Evolutionary conservation across 176 grass and related monocot species (phyloP).

Genomic region (Carex parvula): DNA sequence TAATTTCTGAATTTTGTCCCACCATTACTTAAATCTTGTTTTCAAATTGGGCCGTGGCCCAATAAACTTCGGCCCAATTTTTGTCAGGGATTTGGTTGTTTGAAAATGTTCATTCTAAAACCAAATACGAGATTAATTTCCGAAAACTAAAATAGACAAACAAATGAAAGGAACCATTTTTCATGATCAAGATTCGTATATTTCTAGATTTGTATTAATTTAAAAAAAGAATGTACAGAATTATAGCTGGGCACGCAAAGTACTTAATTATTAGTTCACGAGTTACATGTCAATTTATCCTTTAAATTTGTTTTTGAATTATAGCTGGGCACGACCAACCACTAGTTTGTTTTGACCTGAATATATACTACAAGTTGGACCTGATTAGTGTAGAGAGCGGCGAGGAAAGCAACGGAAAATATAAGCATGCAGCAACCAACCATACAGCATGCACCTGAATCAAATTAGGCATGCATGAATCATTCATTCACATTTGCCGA

Average conservation of each 20-base stretch:
- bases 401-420: not conserved
- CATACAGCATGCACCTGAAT: no score
- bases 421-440: no score
- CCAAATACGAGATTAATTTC: no score
- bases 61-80: not conserved
- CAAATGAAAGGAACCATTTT: no score
- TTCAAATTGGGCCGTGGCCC: not conserved
- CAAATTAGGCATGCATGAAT: no score
- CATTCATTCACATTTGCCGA: no score
- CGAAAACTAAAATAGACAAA: no score
- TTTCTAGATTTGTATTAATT: no score
- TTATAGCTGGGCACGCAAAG: not conserved
- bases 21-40: not conserved
- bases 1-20: no score
- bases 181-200: no score
- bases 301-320: not conserved
- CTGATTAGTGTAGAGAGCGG: not conserved
- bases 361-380: not conserved
- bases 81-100: not conserved
- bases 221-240: not conserved
- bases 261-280: not conserved
- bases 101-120: not conserved
- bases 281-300: not conserved
- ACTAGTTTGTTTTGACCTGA: not conserved
- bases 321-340: not conserved